phyloP scores from a whole-genome alignment of 2,329 filamentous ascomycete genomes.

The Mollisia scopiformis region DNA sequence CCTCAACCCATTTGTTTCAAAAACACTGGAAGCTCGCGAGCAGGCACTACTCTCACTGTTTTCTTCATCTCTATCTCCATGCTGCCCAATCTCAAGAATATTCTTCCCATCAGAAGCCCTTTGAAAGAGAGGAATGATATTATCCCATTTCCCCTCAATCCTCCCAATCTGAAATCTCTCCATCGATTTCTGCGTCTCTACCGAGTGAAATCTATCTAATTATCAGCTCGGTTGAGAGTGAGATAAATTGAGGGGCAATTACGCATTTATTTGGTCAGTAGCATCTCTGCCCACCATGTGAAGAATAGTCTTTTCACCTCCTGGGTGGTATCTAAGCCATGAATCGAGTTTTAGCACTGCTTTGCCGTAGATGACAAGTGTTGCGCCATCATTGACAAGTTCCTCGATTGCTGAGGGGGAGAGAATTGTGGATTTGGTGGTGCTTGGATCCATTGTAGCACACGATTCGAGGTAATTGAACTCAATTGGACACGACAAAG shows the following conservation, averaged over 20 bases:
- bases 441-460: background rate
- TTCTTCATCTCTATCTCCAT: conserved; percentile 39
- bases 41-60: conserved; percentile 30
- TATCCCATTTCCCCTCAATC: conserved; percentile 77
- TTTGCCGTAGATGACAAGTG: conserved; percentile 76
- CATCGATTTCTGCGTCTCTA: conserved; percentile 56
- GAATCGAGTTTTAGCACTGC: conserved; percentile 82
- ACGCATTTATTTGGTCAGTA: conserved; percentile 90
- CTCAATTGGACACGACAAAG: background rate
- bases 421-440: conserved; percentile 38
- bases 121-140: conserved; percentile 88
- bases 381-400: conserved; percentile 77
- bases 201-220: conserved; percentile 71
- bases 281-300: conserved; percentile 93
- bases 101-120: conserved; percentile 49
- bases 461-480: background rate
- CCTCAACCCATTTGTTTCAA: conserved; percentile 1
- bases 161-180: conserved; percentile 72
- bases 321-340: conserved; percentile 87
- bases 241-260: conserved; percentile 26
- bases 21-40: conserved; percentile 23
- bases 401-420: conserved; percentile 65
- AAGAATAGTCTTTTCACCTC: conserved; percentile 82
- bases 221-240: background rate
- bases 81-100: background rate